These are phyloP conservation scores for Neurospora intermedia DNA, from an alignment of 495 filamentous ascomycete genomes.

Conservation along the genomic window DNA sequence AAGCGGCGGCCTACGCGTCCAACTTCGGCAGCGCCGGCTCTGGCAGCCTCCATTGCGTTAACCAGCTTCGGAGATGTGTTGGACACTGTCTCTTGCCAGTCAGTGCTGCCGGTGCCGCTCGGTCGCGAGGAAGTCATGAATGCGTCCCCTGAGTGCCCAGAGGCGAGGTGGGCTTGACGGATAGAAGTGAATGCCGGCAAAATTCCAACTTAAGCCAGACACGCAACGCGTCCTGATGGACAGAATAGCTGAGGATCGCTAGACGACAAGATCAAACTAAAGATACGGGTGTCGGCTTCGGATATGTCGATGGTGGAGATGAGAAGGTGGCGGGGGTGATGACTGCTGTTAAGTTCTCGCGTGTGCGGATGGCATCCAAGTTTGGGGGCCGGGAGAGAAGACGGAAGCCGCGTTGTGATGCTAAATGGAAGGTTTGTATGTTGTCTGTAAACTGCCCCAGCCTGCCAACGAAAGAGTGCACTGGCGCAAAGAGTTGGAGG, in stretches of 20 bases:
- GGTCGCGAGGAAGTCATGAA: constrained; percentile 14
- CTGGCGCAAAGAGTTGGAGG: background rate
- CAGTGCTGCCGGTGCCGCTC: constrained; percentile 12
- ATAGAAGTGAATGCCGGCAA: background rate
- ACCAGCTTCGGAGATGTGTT: constrained; percentile 19
- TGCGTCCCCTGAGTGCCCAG: background rate
- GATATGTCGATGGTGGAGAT: background rate
- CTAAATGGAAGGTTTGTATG: background rate
- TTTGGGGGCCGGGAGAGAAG: background rate
- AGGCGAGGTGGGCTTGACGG: background rate
- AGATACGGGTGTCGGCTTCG: background rate
- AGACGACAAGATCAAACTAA: background rate
- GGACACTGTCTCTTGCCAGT: constrained; percentile 21
- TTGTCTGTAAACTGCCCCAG: background rate
- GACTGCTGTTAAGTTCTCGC: background rate
- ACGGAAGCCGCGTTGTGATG: background rate
- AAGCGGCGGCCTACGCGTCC: constrained; percentile 53
- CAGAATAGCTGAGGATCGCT: background rate
- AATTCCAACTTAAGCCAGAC: background rate
- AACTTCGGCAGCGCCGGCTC: constrained; percentile 26
- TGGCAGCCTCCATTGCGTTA: constrained; percentile 32
- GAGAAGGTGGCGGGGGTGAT: background rate
- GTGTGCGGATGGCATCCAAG: background rate
- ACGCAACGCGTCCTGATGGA: background rate
- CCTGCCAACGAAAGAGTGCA: background rate